Conservation (phyloP, 495 filamentous ascomycete species). For the Penicillium dipodomyicola region DNA sequence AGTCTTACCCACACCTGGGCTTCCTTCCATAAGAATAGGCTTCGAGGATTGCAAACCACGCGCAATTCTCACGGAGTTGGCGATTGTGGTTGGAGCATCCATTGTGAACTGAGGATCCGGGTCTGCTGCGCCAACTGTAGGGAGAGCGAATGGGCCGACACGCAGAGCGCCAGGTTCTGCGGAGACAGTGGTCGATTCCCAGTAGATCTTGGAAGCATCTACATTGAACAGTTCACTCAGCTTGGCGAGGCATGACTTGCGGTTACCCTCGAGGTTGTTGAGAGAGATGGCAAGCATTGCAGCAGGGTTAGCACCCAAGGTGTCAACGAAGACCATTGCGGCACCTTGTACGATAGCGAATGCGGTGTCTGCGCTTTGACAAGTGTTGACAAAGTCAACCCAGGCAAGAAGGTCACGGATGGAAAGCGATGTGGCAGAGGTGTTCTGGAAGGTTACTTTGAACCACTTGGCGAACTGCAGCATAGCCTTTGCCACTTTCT, state of each 20-base stretch:
- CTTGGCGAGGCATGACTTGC: slow-evolving; percentile 67
- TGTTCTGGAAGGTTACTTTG: slow-evolving; percentile 69
- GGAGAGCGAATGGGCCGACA: slow-evolving; percentile 73
- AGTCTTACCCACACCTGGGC: slow-evolving; percentile 96
- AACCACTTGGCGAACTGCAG: slow-evolving; percentile 93
- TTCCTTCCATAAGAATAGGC: slow-evolving; percentile 91
- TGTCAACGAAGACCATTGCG: slow-evolving; percentile 93
- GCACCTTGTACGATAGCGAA: slow-evolving; percentile 79
- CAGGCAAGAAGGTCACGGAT: slow-evolving; percentile 88
- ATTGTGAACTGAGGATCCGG: slow-evolving; percentile 69
- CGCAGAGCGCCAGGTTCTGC: slow-evolving; percentile 49
- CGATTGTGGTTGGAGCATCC: slow-evolving; percentile 81
- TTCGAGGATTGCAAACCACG: slow-evolving; percentile 87
- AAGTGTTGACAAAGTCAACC: slow-evolving; percentile 87
- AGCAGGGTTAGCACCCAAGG: slow-evolving; percentile 89
- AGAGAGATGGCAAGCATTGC: slow-evolving; percentile 68
- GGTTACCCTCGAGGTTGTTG: slow-evolving; percentile 57
- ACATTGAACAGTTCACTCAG: slow-evolving; percentile 62
- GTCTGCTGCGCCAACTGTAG: slow-evolving; percentile 43
- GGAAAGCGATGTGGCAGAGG: slow-evolving; percentile 70
- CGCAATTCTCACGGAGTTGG: slow-evolving; percentile 85
- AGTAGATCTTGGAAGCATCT: slow-evolving; percentile 64
- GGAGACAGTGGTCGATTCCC: slow-evolving; percentile 47
- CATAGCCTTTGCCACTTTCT: slow-evolving; percentile 52
- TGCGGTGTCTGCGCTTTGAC: slow-evolving; percentile 43